Base-by-base conservation (phyloP, 345 rosid genomes). In the Populus simonii region DNA sequence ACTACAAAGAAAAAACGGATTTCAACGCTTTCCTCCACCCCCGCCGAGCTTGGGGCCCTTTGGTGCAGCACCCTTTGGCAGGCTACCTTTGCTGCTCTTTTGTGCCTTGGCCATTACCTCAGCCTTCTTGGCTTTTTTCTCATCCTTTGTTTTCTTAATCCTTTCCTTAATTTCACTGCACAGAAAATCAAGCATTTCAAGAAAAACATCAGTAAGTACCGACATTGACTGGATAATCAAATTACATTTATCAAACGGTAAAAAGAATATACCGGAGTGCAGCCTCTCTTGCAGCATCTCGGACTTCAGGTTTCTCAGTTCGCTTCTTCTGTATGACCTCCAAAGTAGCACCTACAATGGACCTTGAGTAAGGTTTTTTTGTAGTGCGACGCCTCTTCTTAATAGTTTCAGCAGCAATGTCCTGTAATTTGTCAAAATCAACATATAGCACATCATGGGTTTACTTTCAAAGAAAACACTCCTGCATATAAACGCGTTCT, bases 121-220 rank as follows among this genome's bases (percentile, higher is more conserved):
- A 0, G 92, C 95, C 78, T 93, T 92, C 90, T 92, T 92, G 1
- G 92, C 97, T 86, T 88, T 91, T 84, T 91, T 93, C 79, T 93
- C 96, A 53, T 93, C 97, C 86, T 91, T 90, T 0, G 94, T 93
- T 81, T 91, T 92, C 92, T 89, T 93, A 78, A 91, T 88, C 83
- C 95, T 89, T 83, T 92, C 95, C 87, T 92, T 91, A 9, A 92
- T 92, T 77, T 92, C 97, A 83, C 95, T 92, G 76, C 12, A 35
- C 9, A 13, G 17, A 35, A 17, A 38, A 31, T 45, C 63, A 57
- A 10, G 13, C 17, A 47, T 15, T 11, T 25, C 27, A 15, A 62
- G 11, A 63, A 41, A 39, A 31, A 39, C 1, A 35, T 17, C 20
- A 74, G 18, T 11, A 25, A 35, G 63, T 27, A 18, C 25, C 63